Base-by-base conservation (phyloP, 208 protist species). In the Spongospora subterranea region DNA sequence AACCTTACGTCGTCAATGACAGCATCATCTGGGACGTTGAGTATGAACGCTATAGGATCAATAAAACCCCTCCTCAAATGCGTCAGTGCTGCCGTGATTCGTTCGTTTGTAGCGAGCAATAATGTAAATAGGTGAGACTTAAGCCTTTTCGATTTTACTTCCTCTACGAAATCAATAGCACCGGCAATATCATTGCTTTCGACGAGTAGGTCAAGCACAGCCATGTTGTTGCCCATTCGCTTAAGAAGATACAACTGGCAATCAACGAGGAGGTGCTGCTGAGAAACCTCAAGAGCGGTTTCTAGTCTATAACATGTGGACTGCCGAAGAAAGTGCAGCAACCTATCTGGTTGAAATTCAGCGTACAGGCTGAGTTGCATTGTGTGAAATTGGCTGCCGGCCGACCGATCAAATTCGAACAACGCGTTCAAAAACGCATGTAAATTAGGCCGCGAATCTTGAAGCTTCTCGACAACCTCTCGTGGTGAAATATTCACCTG, bases 181-280 rank as follows among this genome's bases (percentile, higher is more conserved):
- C 71, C 71, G 35, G 17, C n/a, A n/a, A 82, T n/a, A 35, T 82
- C 71, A 13, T 17, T 13, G 17, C 13, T n/a, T 45, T 82, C 71
- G 17, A 82, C 35, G 17, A 82, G 6, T 13, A 82, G n/a, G 13
- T 45, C 40, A 35, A 82, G 71, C 6, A n/a, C 71, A 13, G 17
- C 71, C 71, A n/a, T 20, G 71, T 82, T 82, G 71, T 82, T 82
- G 35, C 71, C 71, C 71, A 82, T 82, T 13, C 71, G 6, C 71
- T 35, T 82, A 6, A 82, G 71, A 20, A 82, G n/a, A 43, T 82
- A 82, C 71, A 82, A 35, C 35, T 82, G 71, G 35, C 35, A 35
- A 20, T 43, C 35, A n/a, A 40, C 6, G 17, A 82, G 71, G 17
- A 20, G 6, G 13, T 20, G n/a, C n/a, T 45, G 17, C 17, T 35